Conservation (phyloP, 352 stramenopile species). For the Aphanomyces astaci region DNA sequence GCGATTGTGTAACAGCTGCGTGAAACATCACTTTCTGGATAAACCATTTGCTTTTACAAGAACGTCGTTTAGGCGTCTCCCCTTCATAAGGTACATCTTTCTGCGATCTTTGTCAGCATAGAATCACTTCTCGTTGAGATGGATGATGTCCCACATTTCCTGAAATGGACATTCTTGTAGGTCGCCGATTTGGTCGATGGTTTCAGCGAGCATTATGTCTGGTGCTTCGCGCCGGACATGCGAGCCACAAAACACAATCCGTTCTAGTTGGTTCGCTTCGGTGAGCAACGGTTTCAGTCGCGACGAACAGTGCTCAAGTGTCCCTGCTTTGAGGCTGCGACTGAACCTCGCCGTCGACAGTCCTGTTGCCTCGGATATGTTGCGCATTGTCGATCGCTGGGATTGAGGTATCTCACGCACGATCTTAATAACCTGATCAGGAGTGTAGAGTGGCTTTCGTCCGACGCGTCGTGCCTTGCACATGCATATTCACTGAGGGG, state of each 20-base stretch:
- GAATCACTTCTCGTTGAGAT: not conserved
- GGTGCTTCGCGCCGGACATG: no score
- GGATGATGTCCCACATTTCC: not conserved
- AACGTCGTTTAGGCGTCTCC: not conserved
- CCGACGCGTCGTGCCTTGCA: no score
- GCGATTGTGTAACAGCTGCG: slow-evolving; percentile 12
- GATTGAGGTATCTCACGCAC: not conserved
- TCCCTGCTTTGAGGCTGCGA: not conserved
- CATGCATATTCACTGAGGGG: no score
- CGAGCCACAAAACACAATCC: not conserved
- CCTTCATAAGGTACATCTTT: not conserved
- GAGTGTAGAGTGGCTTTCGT: not conserved
- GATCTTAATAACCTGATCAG: not conserved
- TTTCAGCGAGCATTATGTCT: no score
- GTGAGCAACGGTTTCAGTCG: not conserved
- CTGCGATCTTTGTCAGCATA: not conserved
- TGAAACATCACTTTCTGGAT: slow-evolving; percentile 35
- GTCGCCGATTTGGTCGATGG: no score
- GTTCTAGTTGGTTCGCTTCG: not conserved
- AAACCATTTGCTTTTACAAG: slow-evolving; percentile 27
- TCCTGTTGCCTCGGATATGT: slow-evolving; percentile 1
- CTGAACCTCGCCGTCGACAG: not conserved
- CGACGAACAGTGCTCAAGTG: not conserved
- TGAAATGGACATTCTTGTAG: not conserved
- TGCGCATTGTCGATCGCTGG: not conserved